Percentiles rank a stretch among this genome's conserved stretches.
Conservation (phyloP, 2,329 filamentous ascomycete species). For the Penicillium frequentans region DNA sequence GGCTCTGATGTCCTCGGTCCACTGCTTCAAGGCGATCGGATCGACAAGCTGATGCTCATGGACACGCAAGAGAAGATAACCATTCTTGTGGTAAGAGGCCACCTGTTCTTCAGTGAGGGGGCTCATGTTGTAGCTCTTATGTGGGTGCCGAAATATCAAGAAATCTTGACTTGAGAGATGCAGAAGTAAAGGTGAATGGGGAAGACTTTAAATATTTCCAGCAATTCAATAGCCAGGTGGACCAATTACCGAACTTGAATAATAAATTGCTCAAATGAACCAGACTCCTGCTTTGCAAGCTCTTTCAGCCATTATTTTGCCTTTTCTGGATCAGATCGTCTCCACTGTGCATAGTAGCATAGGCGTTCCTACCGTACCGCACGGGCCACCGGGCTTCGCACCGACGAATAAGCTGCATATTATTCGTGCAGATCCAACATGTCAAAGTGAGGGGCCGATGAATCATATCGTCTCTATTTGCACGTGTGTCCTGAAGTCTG, state of each 20-base stretch:
- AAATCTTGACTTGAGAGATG: background rate
- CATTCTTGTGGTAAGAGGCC: constrained; percentile 26
- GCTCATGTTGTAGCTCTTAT: constrained; percentile 1
- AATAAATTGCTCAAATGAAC: background rate
- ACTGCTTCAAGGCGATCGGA: constrained; percentile 22
- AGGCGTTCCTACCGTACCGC: constrained; percentile 8
- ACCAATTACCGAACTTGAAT: background rate
- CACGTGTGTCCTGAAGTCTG: background rate
- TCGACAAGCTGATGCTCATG: constrained; percentile 28
- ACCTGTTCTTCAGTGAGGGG: constrained; percentile 20
- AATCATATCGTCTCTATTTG: constrained; percentile 1
- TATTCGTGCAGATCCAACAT: background rate
- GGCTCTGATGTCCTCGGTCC: constrained; percentile 26
- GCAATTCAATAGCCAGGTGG: background rate
- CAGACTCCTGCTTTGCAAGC: background rate
- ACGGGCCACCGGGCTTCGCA: constrained; percentile 24
- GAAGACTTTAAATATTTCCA: background rate
- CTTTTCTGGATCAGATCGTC: background rate
- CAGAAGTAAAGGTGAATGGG: background rate
- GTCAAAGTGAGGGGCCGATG: background rate
- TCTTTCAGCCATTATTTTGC: background rate
- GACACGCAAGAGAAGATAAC: constrained; percentile 27
- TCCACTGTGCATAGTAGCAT: background rate
- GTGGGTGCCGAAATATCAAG: background rate
- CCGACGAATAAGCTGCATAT: constrained; percentile 7